Evolutionary conservation across 768 basidiomycete genomes (phyloP).

Genomic region (Termitomyces sp.): DNA sequence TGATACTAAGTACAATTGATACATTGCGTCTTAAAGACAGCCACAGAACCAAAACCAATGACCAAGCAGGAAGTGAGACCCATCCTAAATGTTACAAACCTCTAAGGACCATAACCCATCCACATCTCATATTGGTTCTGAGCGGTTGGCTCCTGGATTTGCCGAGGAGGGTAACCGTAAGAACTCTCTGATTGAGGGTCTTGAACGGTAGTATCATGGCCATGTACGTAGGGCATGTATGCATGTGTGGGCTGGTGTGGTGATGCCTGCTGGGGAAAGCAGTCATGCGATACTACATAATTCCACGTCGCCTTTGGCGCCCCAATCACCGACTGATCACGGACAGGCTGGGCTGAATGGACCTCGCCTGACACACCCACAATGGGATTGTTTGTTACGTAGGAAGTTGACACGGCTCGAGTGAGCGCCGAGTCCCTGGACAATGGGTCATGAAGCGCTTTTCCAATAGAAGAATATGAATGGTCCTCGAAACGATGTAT

Average conservation of each 20-base stretch:
- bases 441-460: constrained; percentile 4
- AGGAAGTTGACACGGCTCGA: constrained; percentile 1
- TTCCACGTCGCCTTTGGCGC: background rate
- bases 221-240: constrained; percentile 5
- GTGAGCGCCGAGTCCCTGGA: background rate
- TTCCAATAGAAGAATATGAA: constrained; percentile 8
- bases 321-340: constrained; percentile 2
- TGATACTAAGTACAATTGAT: background rate
- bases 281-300: background rate
- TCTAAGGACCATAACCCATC: constrained; percentile 22
- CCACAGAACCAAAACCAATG: background rate
- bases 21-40: background rate
- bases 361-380: background rate
- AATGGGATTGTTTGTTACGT: background rate
- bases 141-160: constrained; percentile 7
- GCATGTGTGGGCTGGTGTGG: background rate
- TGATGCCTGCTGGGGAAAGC: constrained; percentile 3
- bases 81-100: background rate
- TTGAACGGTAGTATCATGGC: background rate
- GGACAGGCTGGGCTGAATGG: background rate
- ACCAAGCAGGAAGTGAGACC: background rate
- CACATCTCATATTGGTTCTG: constrained; percentile 32
- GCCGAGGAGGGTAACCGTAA: constrained; percentile 4
- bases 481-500: constrained; percentile 9
- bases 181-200: background rate